These are phyloP conservation scores for Carpinus viminea DNA, from an alignment of 306 rosid species.

Conservation along the genomic window DNA sequence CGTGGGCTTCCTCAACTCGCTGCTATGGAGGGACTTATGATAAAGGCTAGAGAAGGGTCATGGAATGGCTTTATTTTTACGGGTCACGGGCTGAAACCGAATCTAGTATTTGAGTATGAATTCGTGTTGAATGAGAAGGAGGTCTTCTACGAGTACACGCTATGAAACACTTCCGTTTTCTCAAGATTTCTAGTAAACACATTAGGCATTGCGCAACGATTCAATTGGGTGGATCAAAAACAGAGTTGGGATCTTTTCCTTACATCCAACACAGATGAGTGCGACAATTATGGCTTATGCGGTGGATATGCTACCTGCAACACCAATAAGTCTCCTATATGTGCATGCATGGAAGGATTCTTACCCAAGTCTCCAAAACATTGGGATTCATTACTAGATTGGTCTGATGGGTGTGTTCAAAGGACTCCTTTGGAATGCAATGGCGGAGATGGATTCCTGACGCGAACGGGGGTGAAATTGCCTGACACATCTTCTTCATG, in stretches of 20 bases:
- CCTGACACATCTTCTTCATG: conserved; percentile 40
- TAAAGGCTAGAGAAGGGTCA: neutral
- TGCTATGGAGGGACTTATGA: neutral
- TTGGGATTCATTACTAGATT: conserved; percentile 16
- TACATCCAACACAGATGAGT: conserved; percentile 17
- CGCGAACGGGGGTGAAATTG: conserved; percentile 7
- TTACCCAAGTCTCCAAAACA: neutral
- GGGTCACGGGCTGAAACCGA: neutral
- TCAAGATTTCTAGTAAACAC: conserved; percentile 13
- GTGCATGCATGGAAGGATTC: conserved; percentile 34
- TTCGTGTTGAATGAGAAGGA: conserved; percentile 21
- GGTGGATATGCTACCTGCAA: conserved; percentile 31
- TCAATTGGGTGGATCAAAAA: conserved; percentile 14
- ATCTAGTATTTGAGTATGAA: neutral
- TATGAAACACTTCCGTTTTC: neutral
- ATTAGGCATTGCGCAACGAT: conserved; percentile 20
- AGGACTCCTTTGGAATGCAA: conserved; percentile 21
- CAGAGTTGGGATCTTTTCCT: conserved; percentile 11
- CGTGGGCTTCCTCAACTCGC: neutral
- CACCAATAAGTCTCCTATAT: neutral
- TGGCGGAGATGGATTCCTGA: conserved; percentile 16
- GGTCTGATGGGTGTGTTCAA: conserved; percentile 29
- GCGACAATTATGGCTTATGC: conserved; percentile 32
- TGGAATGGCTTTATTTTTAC: neutral
- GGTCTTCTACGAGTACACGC: neutral